phyloP scores from a whole-genome alignment of 2,329 filamentous ascomycete genomes.

The Aphanocladium album region DNA sequence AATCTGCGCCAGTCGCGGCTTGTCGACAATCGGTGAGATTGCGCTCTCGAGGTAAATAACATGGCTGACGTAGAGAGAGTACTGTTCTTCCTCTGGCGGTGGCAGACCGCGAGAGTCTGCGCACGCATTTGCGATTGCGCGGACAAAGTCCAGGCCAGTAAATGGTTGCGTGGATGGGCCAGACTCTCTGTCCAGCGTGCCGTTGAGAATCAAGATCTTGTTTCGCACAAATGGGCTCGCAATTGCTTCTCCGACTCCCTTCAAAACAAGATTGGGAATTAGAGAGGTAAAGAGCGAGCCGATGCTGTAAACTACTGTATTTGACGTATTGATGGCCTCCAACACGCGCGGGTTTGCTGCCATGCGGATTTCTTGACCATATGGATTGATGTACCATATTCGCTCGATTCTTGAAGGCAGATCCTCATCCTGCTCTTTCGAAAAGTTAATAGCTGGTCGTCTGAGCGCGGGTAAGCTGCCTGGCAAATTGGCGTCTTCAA shows the following conservation, averaged over 20 bases:
- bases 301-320: constrained; percentile 81
- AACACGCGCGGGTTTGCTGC: constrained; percentile 77
- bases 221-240: constrained; percentile 43
- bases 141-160: constrained; percentile 74
- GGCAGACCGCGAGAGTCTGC: constrained; percentile 56
- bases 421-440: constrained; percentile 70
- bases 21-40: constrained; percentile 66
- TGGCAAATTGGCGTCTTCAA: constrained; percentile 76
- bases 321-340: constrained; percentile 57
- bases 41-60: constrained; percentile 72
- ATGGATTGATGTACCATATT: constrained; percentile 97
- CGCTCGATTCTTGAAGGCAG: constrained; percentile 72
- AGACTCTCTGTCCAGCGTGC: constrained; percentile 79
- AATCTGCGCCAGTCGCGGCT: constrained; percentile 52
- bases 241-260: constrained; percentile 62
- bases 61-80: constrained; percentile 72
- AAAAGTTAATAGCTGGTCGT: constrained; percentile 76
- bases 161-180: constrained; percentile 63
- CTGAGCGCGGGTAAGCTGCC: constrained; percentile 76
- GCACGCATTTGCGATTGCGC: constrained; percentile 70
- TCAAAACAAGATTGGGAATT: constrained; percentile 72
- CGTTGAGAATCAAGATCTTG: constrained; percentile 83
- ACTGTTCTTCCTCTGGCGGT: constrained; percentile 40
- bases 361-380: constrained; percentile 91
- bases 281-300: constrained; percentile 91